Evolutionary conservation across 495 filamentous ascomycete species (phyloP).

Genomic region (Aspergillus sclerotiicarbonarius): DNA sequence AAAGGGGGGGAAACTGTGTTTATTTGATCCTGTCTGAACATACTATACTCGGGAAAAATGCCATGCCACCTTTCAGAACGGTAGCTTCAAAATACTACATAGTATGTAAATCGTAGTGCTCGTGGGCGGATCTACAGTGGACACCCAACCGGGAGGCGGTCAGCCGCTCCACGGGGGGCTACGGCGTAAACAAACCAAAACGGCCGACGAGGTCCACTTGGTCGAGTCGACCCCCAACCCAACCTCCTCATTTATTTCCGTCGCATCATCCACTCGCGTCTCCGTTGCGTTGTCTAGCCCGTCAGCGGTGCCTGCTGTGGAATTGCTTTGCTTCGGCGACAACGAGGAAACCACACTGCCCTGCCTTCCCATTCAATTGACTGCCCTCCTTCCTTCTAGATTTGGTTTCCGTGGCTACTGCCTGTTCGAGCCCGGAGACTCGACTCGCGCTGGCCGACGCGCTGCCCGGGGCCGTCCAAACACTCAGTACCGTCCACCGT

Average conservation of each 20-base stretch:
- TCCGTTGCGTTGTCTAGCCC: not conserved
- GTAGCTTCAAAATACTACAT: too few species aligned
- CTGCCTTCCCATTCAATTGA: not conserved
- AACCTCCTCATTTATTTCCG: constrained; percentile 17
- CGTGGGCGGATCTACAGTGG: constrained; percentile 9
- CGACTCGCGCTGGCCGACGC: constrained; percentile 13
- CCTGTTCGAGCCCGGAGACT: not conserved
- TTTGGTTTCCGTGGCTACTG: not conserved
- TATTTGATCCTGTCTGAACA: constrained; percentile 1
- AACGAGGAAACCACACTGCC: not conserved
- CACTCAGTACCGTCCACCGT: constrained; percentile 7
- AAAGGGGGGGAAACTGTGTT: not conserved
- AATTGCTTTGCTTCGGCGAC: not conserved
- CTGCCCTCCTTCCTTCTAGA: not conserved
- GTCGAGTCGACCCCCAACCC: constrained; percentile 10
- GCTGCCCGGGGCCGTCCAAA: constrained; percentile 12
- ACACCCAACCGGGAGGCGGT: constrained; percentile 13
- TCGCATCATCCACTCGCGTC: not conserved
- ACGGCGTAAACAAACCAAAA: constrained; percentile 28
- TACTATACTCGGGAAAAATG: not conserved
- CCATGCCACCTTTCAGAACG: not conserved
- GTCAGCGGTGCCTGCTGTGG: not conserved
- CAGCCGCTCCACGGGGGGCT: constrained; percentile 8
- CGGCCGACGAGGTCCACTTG: constrained; percentile 3
- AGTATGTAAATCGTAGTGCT: too few species aligned